These are phyloP conservation scores for Torrubiella hemipterigena DNA, from an alignment of 2,329 filamentous ascomycete genomes.

Conservation along the genomic window DNA sequence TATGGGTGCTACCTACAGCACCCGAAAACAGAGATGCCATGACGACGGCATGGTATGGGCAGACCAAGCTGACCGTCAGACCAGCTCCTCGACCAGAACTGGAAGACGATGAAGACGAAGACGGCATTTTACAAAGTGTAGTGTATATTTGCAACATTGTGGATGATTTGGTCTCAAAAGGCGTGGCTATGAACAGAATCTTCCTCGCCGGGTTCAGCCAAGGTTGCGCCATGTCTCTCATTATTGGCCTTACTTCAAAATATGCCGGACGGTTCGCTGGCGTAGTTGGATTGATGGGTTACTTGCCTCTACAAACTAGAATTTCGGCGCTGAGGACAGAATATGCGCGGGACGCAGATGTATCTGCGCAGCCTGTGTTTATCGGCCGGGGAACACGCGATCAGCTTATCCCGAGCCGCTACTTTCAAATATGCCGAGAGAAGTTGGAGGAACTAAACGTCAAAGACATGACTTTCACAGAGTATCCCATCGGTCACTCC, in stretches of 20 bases:
- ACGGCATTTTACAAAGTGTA: conserved; percentile 2
- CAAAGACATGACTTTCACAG: neutral
- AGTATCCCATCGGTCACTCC: neutral
- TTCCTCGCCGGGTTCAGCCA: conserved; percentile 2
- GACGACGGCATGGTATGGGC: neutral
- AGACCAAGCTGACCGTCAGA: neutral
- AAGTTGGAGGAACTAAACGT: neutral
- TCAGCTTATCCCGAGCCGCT: neutral
- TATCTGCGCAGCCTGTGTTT: neutral
- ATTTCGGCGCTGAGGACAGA: neutral
- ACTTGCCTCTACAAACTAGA: neutral
- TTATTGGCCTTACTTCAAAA: neutral
- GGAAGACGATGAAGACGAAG: conserved; percentile 2
- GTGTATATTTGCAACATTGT: conserved; percentile 1
- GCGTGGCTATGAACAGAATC: neutral
- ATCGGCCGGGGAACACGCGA: neutral
- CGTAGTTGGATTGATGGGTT: conserved; percentile 1
- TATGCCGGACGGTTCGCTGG: neutral
- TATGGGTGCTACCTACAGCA: conserved; percentile 1
- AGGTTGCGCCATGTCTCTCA: conserved; percentile 1
- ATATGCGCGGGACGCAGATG: neutral
- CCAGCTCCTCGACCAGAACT: conserved; percentile 1
- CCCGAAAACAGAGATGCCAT: conserved; percentile 3
- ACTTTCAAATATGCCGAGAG: neutral
- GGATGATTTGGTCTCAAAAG: neutral